phyloP scores from a whole-genome alignment of 2,329 filamentous ascomycete genomes.

The Trichoderma sp. region DNA sequence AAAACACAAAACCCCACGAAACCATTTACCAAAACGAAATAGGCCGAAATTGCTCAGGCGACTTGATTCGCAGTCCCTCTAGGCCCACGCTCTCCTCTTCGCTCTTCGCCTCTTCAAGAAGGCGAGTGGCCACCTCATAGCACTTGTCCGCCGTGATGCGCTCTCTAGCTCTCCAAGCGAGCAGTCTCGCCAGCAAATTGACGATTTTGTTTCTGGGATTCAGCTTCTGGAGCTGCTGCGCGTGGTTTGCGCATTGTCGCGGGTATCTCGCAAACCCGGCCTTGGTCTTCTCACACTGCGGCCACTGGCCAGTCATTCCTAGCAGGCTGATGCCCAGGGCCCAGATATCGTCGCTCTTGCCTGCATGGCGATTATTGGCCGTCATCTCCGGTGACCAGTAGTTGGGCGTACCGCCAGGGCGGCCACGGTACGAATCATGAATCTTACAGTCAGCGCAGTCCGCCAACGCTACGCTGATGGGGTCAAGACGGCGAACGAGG shows the following conservation, averaged over 20 bases:
- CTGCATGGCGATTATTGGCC: conserved; percentile 27
- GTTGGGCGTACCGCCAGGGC: conserved; percentile 32
- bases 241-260: conserved; percentile 31
- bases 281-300: conserved; percentile 26
- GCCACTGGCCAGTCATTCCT: conserved; percentile 37
- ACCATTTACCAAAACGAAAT: conserved; percentile 35
- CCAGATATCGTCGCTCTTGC: conserved; percentile 39
- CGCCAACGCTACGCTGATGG: conserved; percentile 36
- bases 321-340: conserved; percentile 38
- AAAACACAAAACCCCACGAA: neutral
- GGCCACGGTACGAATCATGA: conserved; percentile 16
- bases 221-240: conserved; percentile 28
- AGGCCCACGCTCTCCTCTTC: neutral
- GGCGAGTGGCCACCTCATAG: conserved; percentile 17
- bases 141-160: conserved; percentile 32
- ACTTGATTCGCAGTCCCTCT: conserved; percentile 27
- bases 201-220: conserved; percentile 34
- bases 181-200: conserved; percentile 29
- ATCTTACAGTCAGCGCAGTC: conserved; percentile 38
- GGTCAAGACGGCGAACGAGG: conserved; percentile 33
- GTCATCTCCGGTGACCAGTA: conserved; percentile 39
- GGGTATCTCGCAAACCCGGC: conserved; percentile 32
- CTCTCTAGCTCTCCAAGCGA: conserved; percentile 28
- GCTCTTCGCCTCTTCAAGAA: conserved; percentile 19
- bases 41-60: conserved; percentile 32